These are phyloP conservation scores for Rubroshorea leprosula DNA, from an alignment of 345 rosid species.

Conservation along the genomic window DNA sequence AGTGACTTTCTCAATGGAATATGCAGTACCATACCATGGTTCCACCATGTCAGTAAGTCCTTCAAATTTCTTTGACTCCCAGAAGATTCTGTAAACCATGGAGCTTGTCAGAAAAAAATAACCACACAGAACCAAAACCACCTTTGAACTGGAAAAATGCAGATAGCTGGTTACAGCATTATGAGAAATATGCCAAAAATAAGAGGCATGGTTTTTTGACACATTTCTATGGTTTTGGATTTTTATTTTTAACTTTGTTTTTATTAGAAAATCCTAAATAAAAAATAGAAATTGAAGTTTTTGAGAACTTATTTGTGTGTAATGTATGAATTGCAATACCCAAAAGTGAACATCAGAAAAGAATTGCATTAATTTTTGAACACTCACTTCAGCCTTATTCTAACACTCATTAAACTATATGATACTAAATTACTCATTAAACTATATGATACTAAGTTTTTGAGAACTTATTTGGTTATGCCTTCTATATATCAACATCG, in stretches of 20 bases:
- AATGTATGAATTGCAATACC: background rate
- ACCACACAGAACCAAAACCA: background rate
- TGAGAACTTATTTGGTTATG: too few species aligned
- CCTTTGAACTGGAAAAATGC: background rate
- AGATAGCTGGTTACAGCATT: background rate
- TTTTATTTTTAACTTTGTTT: background rate
- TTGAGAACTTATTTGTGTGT: too few species aligned
- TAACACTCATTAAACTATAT: too few species aligned
- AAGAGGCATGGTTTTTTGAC: background rate
- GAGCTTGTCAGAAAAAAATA: constrained; percentile 1
- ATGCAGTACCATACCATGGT: constrained; percentile 92
- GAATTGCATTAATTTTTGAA: too few species aligned
- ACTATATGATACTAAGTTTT: too few species aligned
- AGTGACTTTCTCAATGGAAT: constrained; percentile 56
- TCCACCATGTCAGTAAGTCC: constrained; percentile 65
- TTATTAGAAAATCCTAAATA: too few species aligned
- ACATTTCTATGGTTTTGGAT: too few species aligned
- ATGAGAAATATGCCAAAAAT: background rate
- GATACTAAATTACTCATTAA: too few species aligned
- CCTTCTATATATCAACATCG: too few species aligned
- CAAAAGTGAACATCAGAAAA: background rate
- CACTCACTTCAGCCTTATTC: too few species aligned
- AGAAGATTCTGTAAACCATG: constrained; percentile 59
- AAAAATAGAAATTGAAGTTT: too few species aligned
- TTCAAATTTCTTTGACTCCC: constrained; percentile 93